These are phyloP conservation scores for Chenopodium suecicum DNA, from an alignment of 148 eudicot species.

Conservation along the genomic window DNA sequence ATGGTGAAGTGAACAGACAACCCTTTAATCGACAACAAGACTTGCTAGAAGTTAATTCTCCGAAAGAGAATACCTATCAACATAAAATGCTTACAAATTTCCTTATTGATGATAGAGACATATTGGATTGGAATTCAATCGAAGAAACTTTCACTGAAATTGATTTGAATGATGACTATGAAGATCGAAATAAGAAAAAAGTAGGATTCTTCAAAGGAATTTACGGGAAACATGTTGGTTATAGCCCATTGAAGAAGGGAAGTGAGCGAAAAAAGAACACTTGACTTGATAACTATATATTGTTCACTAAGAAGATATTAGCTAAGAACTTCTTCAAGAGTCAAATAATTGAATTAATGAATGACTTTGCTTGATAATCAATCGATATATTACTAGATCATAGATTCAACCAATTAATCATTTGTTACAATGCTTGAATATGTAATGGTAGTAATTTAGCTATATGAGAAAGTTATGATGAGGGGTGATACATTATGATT, in stretches of 20 bases:
- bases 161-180: slow-evolving; percentile 4
- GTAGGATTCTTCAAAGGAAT: slow-evolving; percentile 24
- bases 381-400: too few species aligned
- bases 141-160: slow-evolving; percentile 21
- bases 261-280: neutral
- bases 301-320: neutral
- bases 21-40: neutral
- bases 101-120: slow-evolving; percentile 4
- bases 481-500: too few species aligned
- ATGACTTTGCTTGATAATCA: too few species aligned
- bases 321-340: too few species aligned
- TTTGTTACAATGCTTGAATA: too few species aligned
- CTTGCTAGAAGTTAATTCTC: neutral
- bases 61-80: neutral
- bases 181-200: slow-evolving; percentile 11
- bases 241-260: slow-evolving; percentile 8
- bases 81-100: slow-evolving; percentile 15
- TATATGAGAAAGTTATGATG: too few species aligned
- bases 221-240: slow-evolving; percentile 22
- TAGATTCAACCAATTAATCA: too few species aligned
- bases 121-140: slow-evolving; percentile 20
- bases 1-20: slow-evolving; percentile 11
- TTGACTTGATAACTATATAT: neutral
- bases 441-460: too few species aligned
- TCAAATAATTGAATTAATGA: too few species aligned